Conservation (phyloP, 495 filamentous ascomycete species). For the Bryoglossum gracile region DNA sequence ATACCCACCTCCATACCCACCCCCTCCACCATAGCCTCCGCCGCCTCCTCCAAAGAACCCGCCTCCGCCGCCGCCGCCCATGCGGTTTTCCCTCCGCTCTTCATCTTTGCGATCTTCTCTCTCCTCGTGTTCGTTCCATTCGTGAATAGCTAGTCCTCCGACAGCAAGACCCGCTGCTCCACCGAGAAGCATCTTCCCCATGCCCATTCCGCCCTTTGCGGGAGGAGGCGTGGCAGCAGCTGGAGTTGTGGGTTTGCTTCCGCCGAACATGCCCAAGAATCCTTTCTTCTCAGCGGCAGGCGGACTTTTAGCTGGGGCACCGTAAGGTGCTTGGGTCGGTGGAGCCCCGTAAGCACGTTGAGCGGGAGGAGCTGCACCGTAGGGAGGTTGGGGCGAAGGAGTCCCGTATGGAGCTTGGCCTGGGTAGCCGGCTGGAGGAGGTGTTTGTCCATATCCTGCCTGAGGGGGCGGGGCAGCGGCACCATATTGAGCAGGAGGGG, state of each 20-base stretch:
- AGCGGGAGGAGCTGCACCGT: not conserved
- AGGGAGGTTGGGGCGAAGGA: not conserved
- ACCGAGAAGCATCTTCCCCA: not conserved
- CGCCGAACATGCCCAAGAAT: not conserved
- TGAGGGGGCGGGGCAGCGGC: not conserved
- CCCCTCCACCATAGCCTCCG: not conserved
- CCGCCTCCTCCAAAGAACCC: not conserved
- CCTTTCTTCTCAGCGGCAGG: too few relatives aligned
- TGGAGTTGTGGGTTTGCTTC: not conserved
- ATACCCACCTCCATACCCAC: not conserved
- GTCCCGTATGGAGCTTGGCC: not conserved
- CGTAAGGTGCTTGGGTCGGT: too few relatives aligned
- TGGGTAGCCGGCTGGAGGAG: not conserved
- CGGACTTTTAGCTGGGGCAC: too few relatives aligned
- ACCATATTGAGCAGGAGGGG: not conserved
- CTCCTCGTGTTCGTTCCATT: conserved; percentile 13
- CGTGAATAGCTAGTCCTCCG: conserved; percentile 1
- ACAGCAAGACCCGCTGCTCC: conserved; percentile 4
- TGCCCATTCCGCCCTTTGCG: not conserved
- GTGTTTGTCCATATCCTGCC: not conserved
- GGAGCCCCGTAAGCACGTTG: not conserved
- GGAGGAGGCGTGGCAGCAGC: not conserved
- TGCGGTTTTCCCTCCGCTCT: not conserved
- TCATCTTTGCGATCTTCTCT: not conserved
- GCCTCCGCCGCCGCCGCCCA: not conserved